Evolutionary conservation across 2,329 filamentous ascomycete species (phyloP).

Genomic region (Phialophora verrucosa): DNA sequence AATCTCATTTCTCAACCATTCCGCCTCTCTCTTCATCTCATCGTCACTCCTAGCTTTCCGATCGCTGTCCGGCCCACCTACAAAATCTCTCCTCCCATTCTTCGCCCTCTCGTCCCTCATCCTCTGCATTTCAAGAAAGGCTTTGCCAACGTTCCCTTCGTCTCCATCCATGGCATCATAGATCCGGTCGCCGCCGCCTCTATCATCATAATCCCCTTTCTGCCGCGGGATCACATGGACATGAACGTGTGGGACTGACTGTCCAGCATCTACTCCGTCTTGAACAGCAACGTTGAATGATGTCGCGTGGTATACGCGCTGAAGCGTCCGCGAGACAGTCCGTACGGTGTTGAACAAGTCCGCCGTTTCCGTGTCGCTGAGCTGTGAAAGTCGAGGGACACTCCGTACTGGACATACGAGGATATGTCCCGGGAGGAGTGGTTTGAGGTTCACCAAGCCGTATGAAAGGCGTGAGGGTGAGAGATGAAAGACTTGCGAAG

Average conservation of each 20-base stretch:
- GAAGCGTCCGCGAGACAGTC: constrained; percentile 76
- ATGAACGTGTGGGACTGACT: constrained; percentile 93
- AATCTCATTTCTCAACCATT: constrained; percentile 65
- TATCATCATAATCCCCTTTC: constrained; percentile 62
- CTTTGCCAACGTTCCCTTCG: constrained; percentile 79
- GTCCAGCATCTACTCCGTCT: constrained; percentile 85
- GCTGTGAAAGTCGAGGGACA: constrained; percentile 75
- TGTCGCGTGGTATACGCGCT: constrained; percentile 65
- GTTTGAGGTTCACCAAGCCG: constrained; percentile 93
- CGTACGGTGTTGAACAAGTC: constrained; percentile 91
- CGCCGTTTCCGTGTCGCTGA: constrained; percentile 72
- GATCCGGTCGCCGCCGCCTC: constrained; percentile 71
- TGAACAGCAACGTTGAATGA: constrained; percentile 95
- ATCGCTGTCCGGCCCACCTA: constrained; percentile 72
- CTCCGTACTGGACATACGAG: constrained; percentile 77
- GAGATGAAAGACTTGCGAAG: constrained; percentile 84
- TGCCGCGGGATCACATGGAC: constrained; percentile 84
- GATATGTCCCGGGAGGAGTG: constrained; percentile 89
- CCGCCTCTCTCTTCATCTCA: constrained; percentile 82
- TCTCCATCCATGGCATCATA: constrained; percentile 84
- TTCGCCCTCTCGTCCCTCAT: constrained; percentile 42
- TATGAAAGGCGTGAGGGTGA: constrained; percentile 72
- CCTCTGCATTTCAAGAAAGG: constrained; percentile 63
- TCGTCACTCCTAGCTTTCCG: constrained; percentile 70
- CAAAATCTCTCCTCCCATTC: constrained; percentile 46